Evolutionary conservation across 2,329 filamentous ascomycete species (phyloP).

Genomic region (Phaeophleospora eucalypticola): DNA sequence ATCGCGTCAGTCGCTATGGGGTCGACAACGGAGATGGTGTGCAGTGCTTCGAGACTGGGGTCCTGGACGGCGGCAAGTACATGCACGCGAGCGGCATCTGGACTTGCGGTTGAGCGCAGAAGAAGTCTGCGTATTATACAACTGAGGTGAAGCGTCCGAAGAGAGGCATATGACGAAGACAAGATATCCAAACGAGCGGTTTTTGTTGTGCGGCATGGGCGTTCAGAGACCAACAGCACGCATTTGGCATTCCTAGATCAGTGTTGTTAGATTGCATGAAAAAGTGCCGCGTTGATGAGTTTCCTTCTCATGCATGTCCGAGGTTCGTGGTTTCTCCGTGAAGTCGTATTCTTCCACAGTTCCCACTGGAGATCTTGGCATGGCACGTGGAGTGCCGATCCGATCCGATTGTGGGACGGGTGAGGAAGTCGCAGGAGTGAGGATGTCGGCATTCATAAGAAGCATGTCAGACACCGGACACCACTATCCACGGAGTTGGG

Average conservation of each 20-base stretch:
- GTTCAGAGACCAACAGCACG: neutral
- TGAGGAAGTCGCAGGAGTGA: no score
- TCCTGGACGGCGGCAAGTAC: constrained; percentile 18
- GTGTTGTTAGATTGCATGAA: neutral
- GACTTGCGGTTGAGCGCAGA: constrained; percentile 21
- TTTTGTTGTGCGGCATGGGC: neutral
- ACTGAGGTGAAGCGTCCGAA: neutral
- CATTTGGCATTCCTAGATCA: neutral
- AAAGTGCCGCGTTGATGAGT: no score
- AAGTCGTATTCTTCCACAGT: no score
- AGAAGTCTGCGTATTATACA: no score
- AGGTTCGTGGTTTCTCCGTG: no score
- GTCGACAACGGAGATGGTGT: constrained; percentile 5
- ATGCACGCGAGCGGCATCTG: constrained; percentile 19
- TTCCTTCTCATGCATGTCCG: no score
- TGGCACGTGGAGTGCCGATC: no score
- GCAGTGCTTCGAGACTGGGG: constrained; percentile 14
- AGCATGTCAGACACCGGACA: neutral
- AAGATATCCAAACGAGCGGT: neutral
- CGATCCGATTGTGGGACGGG: no score
- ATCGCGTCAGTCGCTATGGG: constrained; percentile 6
- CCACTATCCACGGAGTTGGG: neutral
- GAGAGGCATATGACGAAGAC: neutral
- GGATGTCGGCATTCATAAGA: neutral
- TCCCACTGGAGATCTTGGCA: no score